phyloP scores from a whole-genome alignment of 257 asterid genomes.

The Plantago major region DNA sequence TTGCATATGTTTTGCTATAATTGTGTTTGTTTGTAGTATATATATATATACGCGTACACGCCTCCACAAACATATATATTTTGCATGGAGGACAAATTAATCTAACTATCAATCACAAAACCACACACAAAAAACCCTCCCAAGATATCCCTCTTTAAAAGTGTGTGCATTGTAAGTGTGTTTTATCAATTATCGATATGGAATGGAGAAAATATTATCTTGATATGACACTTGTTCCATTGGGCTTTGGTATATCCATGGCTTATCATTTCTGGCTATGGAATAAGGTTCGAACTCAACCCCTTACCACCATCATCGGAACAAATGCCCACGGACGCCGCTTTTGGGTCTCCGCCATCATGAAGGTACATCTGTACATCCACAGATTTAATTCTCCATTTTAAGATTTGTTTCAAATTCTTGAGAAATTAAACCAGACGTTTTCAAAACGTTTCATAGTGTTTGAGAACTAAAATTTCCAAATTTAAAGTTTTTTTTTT shows the following conservation, averaged over 20 bases:
- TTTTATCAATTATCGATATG: conserved; percentile 21
- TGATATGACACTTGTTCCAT: conserved; percentile 48
- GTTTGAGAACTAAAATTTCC: no score
- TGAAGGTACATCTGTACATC: conserved; percentile 46
- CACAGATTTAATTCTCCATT: no score
- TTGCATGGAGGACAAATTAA: not conserved
- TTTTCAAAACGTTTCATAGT: no score
- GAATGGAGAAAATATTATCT: conserved; percentile 54
- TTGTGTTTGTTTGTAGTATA: not conserved
- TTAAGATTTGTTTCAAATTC: no score
- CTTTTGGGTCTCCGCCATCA: conserved; percentile 79
- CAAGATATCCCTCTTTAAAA: no score
- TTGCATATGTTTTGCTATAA: not conserved
- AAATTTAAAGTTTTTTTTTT: no score
- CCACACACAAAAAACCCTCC: not conserved
- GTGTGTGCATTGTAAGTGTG: not conserved
- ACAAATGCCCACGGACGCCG: conserved; percentile 78
- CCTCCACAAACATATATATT: not conserved
- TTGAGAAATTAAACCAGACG: no score
- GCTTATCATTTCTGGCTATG: conserved; percentile 80
- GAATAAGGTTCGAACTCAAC: conserved; percentile 62
- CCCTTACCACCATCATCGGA: conserved; percentile 70
- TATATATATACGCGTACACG: not conserved
- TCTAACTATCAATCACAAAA: not conserved
- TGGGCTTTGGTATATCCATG: conserved; percentile 33